Conservation (phyloP, 495 filamentous ascomycete species). For the Neurospora cerealis region DNA sequence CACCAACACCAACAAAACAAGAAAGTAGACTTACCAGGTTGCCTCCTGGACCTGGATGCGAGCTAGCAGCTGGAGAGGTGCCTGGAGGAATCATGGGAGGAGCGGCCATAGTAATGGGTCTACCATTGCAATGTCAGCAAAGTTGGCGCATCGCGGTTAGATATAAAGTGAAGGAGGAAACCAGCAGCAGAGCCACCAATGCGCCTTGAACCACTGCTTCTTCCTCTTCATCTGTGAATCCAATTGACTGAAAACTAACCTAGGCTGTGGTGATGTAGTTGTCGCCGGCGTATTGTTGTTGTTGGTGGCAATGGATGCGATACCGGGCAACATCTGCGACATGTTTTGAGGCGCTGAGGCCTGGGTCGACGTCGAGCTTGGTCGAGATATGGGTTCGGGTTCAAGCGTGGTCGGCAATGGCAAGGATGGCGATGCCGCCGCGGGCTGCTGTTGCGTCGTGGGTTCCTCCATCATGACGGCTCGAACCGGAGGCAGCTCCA, state of each 20-base stretch:
- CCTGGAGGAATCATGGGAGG: constrained; percentile 39
- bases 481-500: constrained; percentile 15
- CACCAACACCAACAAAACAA: constrained; percentile 2
- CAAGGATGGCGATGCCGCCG: constrained; percentile 9
- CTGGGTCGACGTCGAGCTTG: constrained; percentile 36
- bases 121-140: background rate
- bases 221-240: background rate
- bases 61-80: constrained; percentile 53
- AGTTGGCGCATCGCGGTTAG: background rate
- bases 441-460: constrained; percentile 7
- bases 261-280: constrained; percentile 50
- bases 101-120: constrained; percentile 18
- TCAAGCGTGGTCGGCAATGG: constrained; percentile 30
- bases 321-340: constrained; percentile 43
- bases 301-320: constrained; percentile 48
- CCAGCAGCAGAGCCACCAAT: background rate
- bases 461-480: constrained; percentile 29
- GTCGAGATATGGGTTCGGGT: constrained; percentile 38
- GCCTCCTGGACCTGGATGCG: constrained; percentile 54
- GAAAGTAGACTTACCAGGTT: constrained; percentile 48
- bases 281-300: constrained; percentile 17
- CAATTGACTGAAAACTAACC: constrained; percentile 37
- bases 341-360: constrained; percentile 24
- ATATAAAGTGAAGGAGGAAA: background rate
- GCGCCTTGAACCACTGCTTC: background rate